Percentiles rank a stretch among this genome's conserved stretches.
Conservation (phyloP, 2,329 filamentous ascomycete genomes). For the Arthrobotrys musiformis region DNA sequence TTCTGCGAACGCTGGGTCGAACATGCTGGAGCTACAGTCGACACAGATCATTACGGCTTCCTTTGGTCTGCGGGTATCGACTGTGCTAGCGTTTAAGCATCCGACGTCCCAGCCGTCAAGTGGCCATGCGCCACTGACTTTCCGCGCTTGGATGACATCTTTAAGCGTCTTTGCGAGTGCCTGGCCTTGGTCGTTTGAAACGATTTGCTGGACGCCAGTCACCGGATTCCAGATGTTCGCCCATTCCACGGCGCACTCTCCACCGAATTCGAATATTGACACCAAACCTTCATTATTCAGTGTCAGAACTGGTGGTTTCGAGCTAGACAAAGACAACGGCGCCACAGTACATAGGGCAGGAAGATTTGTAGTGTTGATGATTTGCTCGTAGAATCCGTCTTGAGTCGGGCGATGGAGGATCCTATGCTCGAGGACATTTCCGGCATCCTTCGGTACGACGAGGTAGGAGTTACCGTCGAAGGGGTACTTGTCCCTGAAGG, state of each 20-base stretch:
- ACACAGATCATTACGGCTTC: constrained; percentile 55
- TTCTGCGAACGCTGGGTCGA: constrained; percentile 30
- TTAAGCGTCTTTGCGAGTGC: constrained; percentile 47
- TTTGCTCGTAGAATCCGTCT: constrained; percentile 53
- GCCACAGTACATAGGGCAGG: constrained; percentile 44
- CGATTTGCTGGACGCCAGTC: constrained; percentile 30
- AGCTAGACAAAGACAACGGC: constrained; percentile 42
- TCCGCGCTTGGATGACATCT: constrained; percentile 44
- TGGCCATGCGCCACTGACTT: constrained; percentile 45
- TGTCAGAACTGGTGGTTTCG: constrained; percentile 43
- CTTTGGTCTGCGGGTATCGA: constrained; percentile 50
- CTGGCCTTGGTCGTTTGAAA: constrained; percentile 53
- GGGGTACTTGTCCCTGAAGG: constrained; percentile 31
- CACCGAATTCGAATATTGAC: constrained; percentile 51
- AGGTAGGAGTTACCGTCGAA: constrained; percentile 52
- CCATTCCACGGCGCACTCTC: constrained; percentile 51
- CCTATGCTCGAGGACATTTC: constrained; percentile 38
- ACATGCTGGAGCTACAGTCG: constrained; percentile 53
- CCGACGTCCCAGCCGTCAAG: constrained; percentile 54
- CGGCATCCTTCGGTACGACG: constrained; percentile 40
- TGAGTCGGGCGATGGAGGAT: constrained; percentile 46
- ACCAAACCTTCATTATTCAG: constrained; percentile 47
- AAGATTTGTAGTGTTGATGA: constrained; percentile 51
- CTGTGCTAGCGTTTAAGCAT: constrained; percentile 49
- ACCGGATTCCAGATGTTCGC: constrained; percentile 50